Conservation (phyloP, 768 basidiomycete genomes). For the Gymnopilus dilepis region DNA sequence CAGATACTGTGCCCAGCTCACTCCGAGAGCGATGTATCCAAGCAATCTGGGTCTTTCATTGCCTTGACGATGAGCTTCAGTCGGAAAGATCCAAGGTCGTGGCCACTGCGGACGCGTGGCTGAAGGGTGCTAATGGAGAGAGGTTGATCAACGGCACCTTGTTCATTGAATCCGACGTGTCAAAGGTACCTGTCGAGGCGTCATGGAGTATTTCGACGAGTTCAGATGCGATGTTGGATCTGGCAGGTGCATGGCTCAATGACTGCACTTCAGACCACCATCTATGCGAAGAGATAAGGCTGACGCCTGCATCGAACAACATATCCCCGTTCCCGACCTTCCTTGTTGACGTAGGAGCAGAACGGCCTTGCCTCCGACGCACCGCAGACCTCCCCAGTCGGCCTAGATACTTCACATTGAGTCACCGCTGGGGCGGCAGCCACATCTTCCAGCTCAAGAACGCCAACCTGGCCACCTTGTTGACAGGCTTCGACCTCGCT, state of each 20-base stretch:
- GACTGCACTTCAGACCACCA: constrained; percentile 10
- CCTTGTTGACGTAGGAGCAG: background rate
- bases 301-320: constrained; percentile 5
- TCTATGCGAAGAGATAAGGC: constrained; percentile 14
- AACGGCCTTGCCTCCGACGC: constrained; percentile 1
- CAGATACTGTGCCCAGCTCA: constrained; percentile 13
- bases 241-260: constrained; percentile 6
- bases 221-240: constrained; percentile 15
- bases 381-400: background rate
- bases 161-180: background rate
- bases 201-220: constrained; percentile 14
- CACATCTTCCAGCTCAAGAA: constrained; percentile 10
- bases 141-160: constrained; percentile 2
- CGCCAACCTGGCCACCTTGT: background rate
- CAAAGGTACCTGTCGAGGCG: background rate
- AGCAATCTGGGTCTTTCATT: background rate
- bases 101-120: background rate
- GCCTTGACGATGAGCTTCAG: background rate
- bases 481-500: background rate
- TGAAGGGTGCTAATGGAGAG: constrained; percentile 2
- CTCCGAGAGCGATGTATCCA: constrained; percentile 10
- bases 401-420: constrained; percentile 11
- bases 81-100: background rate
- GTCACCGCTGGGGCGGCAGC: constrained; percentile 18
- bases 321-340: constrained; percentile 6